These are phyloP conservation scores for Metrosideros polymorpha DNA, from an alignment of 441 rosid genomes.

Conservation along the genomic window DNA sequence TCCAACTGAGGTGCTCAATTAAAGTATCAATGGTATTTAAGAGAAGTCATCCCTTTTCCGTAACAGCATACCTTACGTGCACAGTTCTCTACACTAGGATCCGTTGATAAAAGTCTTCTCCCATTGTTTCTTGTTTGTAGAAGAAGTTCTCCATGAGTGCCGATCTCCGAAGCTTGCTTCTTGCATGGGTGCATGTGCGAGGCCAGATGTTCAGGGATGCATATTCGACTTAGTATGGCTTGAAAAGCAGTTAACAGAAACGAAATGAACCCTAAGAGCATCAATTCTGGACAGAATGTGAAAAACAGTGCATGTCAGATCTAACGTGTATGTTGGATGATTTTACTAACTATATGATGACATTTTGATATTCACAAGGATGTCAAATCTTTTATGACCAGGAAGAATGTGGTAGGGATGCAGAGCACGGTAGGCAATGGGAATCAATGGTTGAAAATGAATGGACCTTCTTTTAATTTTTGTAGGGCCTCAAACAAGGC, in stretches of 20 bases:
- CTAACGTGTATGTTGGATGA: neutral
- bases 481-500: conserved; percentile 58
- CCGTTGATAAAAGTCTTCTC: neutral
- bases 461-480: conserved; percentile 71
- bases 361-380: neutral
- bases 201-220: conserved; percentile 36
- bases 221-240: conserved; percentile 32
- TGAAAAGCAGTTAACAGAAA: conserved; percentile 66
- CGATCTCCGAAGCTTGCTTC: neutral
- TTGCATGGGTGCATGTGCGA: conserved; percentile 65
- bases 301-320: neutral
- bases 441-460: neutral
- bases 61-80: neutral
- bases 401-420: neutral
- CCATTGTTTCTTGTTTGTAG: conserved; percentile 18
- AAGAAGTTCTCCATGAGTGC: neutral
- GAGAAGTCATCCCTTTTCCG: neutral
- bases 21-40: neutral
- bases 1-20: neutral
- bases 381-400: neutral
- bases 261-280: conserved; percentile 89
- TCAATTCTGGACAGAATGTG: conserved; percentile 50
- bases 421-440: neutral
- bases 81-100: neutral
- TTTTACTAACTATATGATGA: neutral